Percentiles rank a stretch among this genome's conserved stretches.
phyloP scores from a whole-genome alignment of 2,329 filamentous ascomycete genomes.

The Pyrenochaeta sp. region DNA sequence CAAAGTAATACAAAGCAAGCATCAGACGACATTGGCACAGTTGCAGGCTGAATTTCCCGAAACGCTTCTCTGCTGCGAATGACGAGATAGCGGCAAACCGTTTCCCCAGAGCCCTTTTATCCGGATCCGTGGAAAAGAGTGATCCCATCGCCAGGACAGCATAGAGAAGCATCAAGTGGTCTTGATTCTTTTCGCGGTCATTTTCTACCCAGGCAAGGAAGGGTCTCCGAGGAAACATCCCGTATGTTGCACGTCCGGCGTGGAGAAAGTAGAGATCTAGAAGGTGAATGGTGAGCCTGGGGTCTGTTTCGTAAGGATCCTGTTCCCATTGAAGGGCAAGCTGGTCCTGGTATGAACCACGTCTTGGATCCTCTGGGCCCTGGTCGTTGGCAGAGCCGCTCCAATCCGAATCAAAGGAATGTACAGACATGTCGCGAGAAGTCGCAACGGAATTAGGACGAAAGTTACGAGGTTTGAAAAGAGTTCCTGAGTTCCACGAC shows the following conservation, averaged over 20 bases:
- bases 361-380: conserved; percentile 37
- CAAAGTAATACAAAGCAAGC: conserved; percentile 71
- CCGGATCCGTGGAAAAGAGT: conserved; percentile 60
- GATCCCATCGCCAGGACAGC: conserved; percentile 66
- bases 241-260: conserved; percentile 63
- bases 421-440: conserved; percentile 44
- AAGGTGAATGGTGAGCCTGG: conserved; percentile 60
- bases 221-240: conserved; percentile 63
- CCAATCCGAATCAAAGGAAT: conserved; percentile 46
- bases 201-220: conserved; percentile 65
- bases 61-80: conserved; percentile 63
- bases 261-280: conserved; percentile 66
- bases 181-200: conserved; percentile 57
- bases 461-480: conserved; percentile 36
- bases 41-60: conserved; percentile 66
- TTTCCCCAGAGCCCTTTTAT: conserved; percentile 56
- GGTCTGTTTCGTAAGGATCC: conserved; percentile 64
- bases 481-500: conserved; percentile 37
- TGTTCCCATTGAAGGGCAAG: conserved; percentile 55
- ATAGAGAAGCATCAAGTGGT: conserved; percentile 69
- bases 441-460: conserved; percentile 32
- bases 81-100: conserved; percentile 65
- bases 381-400: conserved; percentile 40
- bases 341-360: conserved; percentile 44
- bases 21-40: conserved; percentile 74